Base-by-base conservation (phyloP, 257 asterid species). In the Anisodus tanguticus region DNA sequence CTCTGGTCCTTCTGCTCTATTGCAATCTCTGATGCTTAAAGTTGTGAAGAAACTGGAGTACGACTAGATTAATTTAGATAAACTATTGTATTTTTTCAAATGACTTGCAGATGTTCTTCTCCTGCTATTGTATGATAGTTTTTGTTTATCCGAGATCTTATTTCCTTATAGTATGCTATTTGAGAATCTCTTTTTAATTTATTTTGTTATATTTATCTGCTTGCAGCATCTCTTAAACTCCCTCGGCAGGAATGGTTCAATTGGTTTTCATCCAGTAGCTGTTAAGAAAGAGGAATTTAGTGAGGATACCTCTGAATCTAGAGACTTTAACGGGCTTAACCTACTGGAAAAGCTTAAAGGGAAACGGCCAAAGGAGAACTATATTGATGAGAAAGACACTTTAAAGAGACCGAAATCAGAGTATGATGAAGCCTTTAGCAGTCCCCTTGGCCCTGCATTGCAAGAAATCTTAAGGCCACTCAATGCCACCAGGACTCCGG, bases 341-440 rank as follows among this genome's bases (percentile, higher is more conserved):
- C 82, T 85, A 83, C 87, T 90, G 70, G 92, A 90, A 76, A 92
- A 87, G 87, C 68, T 90, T 72, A 91, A 91, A 88, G 97, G 93
- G 86, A 94, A 94, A 91, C 90, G 91, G 88, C 96, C 93, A 45
- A 85, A 85, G 87, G 94, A 87, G 68, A 91, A 88, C 26, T 57
- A 57, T 74, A 22, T 84, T 8, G 92, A 91, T 62, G 91, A 89
- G 78, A 86, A 68, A 16, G 79, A 45, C 84, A 64, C 45, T 49
- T 89, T 83, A 81, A 94, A 89, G 91, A 91, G 86, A 83, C 95
- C 90, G 41, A 94, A 94, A 86, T 91, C 85, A 83, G 98, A 91
- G 87, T 85, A 84, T 64, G 83, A 85, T 54, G 91, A 88, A 68
- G 91, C 86, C 84, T 83, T 88, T 2, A 84, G 87, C 81, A 85